These are phyloP conservation scores for Cicer yamashitae DNA, from an alignment of 306 rosid species.

Conservation along the genomic window DNA sequence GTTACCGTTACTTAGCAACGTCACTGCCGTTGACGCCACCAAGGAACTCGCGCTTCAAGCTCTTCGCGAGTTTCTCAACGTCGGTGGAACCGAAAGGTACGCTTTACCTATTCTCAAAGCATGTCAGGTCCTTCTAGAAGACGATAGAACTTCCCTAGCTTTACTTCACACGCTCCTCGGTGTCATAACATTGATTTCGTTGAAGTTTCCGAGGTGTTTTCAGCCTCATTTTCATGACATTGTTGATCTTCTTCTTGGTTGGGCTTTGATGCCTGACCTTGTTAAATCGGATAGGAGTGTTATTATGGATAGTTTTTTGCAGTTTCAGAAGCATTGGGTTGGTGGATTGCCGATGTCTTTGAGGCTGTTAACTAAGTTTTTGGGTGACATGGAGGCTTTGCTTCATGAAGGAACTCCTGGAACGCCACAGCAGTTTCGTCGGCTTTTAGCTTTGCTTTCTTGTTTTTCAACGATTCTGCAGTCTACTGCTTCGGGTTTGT, in stretches of 20 bases:
- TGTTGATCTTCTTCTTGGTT: slow-evolving; percentile 83
- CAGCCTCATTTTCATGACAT: slow-evolving; percentile 88
- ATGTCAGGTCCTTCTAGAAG: slow-evolving; percentile 87
- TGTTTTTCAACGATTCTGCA: slow-evolving; percentile 85
- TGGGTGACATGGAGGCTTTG: slow-evolving; percentile 95
- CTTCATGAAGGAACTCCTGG: slow-evolving; percentile 90
- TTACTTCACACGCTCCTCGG: slow-evolving; percentile 71
- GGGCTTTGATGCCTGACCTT: slow-evolving; percentile 88
- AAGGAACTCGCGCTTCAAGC: slow-evolving; percentile 79
- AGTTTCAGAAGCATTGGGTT: slow-evolving; percentile 97
- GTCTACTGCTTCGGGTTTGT: slow-evolving; percentile 89
- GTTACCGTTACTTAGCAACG: slow-evolving; percentile 74
- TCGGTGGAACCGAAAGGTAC: slow-evolving; percentile 84
- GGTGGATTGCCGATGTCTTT: slow-evolving; percentile 79
- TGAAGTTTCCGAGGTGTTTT: slow-evolving; percentile 79
- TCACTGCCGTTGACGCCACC: slow-evolving; percentile 58
- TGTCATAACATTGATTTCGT: slow-evolving; percentile 71
- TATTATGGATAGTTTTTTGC: slow-evolving; percentile 86
- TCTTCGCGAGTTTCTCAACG: slow-evolving; percentile 77
- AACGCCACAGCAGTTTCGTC: slow-evolving; percentile 72
- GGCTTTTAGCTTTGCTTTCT: slow-evolving; percentile 80
- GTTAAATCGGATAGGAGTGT: slow-evolving; percentile 66
- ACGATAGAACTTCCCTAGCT: slow-evolving; percentile 85
- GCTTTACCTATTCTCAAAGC: slow-evolving; percentile 86
- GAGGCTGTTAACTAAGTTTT: slow-evolving; percentile 79